A percentile compares a stretch with the other conserved stretches of the same genome.
Evolutionary conservation across 2,329 filamentous ascomycete genomes (phyloP).

Genomic region (Trichoderma semiorbis): DNA sequence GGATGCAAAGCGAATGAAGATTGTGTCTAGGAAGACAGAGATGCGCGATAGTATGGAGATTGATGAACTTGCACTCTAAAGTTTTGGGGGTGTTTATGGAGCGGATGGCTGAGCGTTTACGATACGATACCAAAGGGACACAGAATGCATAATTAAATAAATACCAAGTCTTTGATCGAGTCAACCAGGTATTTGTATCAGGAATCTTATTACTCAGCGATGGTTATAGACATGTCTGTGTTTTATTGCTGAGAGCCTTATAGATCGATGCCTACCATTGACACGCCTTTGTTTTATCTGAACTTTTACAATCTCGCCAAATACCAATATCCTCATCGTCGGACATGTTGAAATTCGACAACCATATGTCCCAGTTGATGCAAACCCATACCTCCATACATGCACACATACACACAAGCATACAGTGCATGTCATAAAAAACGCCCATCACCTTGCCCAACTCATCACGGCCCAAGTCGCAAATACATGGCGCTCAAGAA

Average conservation of each 20-base stretch:
- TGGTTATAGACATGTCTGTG: background rate
- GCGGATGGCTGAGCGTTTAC: background rate
- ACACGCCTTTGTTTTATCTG: background rate
- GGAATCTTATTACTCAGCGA: background rate
- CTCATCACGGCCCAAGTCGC: background rate
- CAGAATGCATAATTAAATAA: background rate
- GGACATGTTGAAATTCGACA: slow-evolving; percentile 14
- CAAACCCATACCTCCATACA: background rate
- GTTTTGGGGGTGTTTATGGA: background rate
- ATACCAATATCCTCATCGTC: background rate
- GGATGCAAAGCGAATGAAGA: background rate
- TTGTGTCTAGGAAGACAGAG: background rate
- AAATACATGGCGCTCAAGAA: slow-evolving; percentile 18
- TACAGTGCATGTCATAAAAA: background rate
- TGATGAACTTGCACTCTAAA: background rate
- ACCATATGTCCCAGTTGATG: background rate
- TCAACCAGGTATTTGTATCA: background rate
- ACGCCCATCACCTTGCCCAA: background rate
- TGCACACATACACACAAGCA: background rate
- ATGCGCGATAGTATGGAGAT: background rate
- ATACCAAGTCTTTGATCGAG: background rate
- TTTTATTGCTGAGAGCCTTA: background rate
- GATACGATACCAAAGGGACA: background rate
- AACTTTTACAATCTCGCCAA: background rate
- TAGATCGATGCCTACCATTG: background rate